A percentile compares a stretch with the other conserved stretches of the same genome.
Evolutionary conservation across 129 eudicot species (phyloP).

Genomic region (Flaveria bidentis): DNA sequence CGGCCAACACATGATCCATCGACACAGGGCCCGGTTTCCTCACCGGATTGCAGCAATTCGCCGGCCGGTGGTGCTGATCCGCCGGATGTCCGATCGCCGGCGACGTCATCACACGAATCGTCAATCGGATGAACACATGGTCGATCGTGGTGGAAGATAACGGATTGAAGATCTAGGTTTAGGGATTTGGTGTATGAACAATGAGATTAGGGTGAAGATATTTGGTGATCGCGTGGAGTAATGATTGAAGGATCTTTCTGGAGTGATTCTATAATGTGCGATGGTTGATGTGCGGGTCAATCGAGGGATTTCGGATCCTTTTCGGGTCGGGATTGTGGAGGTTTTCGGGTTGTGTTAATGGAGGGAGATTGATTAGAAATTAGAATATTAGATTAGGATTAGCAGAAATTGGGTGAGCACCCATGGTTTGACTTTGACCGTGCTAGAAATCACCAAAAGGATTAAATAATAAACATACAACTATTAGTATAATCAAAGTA

Average conservation of each 20-base stretch:
- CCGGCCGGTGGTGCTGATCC: conserved; percentile 14
- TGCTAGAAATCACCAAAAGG: not conserved
- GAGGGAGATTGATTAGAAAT: not conserved
- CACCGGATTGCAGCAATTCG: conserved; percentile 68
- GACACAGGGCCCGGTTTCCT: conserved; percentile 64
- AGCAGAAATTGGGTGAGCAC: not conserved
- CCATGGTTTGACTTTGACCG: not conserved
- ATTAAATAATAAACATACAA: too few relatives aligned
- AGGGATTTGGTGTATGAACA: not conserved
- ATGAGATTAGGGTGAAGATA: not conserved
- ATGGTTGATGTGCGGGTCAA: not conserved
- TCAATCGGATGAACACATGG: conserved; percentile 33
- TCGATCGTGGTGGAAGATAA: not conserved
- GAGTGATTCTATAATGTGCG: not conserved
- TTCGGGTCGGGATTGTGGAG: not conserved
- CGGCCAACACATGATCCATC: conserved; percentile 78
- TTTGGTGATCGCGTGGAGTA: not conserved
- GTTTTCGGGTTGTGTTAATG: not conserved
- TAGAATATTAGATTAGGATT: not conserved
- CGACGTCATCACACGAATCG: conserved; percentile 37
- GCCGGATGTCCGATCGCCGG: conserved; percentile 26
- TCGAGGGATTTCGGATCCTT: not conserved
- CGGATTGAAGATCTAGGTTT: conserved; percentile 32
- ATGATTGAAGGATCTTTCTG: conserved; percentile 3
- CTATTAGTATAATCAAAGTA: too few relatives aligned